Evolutionary conservation across 441 rosid genomes (phyloP).

Genomic region (Bocquillonia castaneifolia): DNA sequence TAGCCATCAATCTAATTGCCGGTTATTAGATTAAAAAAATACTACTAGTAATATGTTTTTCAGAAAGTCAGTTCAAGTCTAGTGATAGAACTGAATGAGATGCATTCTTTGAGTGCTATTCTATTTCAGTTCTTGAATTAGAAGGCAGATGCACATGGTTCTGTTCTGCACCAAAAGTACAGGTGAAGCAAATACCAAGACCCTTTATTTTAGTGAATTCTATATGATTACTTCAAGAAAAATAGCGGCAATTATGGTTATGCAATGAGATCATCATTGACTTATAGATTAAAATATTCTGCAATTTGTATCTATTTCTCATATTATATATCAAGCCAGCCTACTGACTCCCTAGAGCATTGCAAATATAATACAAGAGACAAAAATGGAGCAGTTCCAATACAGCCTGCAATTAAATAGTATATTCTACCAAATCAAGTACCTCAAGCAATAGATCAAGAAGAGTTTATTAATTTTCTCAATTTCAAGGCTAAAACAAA

Average conservation of each 20-base stretch:
- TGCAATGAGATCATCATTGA: slow-evolving; percentile 21
- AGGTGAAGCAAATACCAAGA: slow-evolving; percentile 14
- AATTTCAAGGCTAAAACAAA: no score
- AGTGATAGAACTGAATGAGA: neutral
- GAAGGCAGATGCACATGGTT: slow-evolving; percentile 34
- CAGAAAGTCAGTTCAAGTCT: neutral
- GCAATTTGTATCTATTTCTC: no score
- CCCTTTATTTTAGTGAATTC: neutral
- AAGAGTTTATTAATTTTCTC: no score
- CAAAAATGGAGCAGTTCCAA: no score
- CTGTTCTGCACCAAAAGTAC: neutral
- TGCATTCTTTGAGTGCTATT: slow-evolving; percentile 2
- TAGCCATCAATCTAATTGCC: slow-evolving; percentile 41
- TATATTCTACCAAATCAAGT: no score
- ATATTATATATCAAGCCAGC: no score
- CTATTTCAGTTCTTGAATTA: neutral
- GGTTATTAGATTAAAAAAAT: slow-evolving; percentile 15
- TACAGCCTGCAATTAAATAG: no score
- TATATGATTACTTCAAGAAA: slow-evolving; percentile 1
- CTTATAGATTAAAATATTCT: slow-evolving; percentile 15
- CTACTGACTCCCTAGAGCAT: no score
- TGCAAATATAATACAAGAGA: no score
- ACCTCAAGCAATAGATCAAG: no score
- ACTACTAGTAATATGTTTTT: neutral
- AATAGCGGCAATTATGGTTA: slow-evolving; percentile 1